Conservation (phyloP, 208 protist genomes). For the Acanthamoeba sp. region DNA sequence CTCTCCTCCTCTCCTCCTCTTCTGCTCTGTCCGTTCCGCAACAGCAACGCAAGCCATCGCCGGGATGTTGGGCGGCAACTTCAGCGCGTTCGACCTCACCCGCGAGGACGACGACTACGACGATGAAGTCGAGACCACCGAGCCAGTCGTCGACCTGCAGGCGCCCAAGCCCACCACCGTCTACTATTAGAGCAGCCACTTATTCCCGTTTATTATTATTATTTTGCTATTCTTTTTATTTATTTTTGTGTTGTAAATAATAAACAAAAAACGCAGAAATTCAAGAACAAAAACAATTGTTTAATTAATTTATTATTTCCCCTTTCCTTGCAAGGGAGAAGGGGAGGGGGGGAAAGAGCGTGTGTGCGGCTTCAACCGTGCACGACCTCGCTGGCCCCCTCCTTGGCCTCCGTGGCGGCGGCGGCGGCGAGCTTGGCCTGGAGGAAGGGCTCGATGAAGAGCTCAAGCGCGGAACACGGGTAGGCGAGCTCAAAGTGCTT, state of each 20-base stretch:
- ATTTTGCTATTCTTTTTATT: too few species aligned
- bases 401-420: neutral
- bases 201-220: too few species aligned
- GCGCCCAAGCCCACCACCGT: neutral
- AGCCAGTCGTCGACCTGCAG: neutral
- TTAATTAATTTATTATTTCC: too few species aligned
- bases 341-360: neutral
- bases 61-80: neutral
- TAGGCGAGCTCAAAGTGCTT: constrained; percentile 94
- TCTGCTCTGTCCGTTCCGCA: neutral
- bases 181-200: neutral
- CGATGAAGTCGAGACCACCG: neutral
- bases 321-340: too few species aligned
- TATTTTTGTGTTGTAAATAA: too few species aligned
- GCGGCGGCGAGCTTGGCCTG: neutral
- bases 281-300: too few species aligned
- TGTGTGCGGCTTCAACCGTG: too few species aligned
- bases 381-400: neutral
- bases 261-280: too few species aligned
- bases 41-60: neutral
- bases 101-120: neutral
- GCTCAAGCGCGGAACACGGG: constrained; percentile 95
- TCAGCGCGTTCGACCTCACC: neutral
- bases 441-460: constrained; percentile 85
- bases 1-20: too few species aligned